Conservation (phyloP, 2,329 filamentous ascomycete species). For the Diaporthe amygdali region DNA sequence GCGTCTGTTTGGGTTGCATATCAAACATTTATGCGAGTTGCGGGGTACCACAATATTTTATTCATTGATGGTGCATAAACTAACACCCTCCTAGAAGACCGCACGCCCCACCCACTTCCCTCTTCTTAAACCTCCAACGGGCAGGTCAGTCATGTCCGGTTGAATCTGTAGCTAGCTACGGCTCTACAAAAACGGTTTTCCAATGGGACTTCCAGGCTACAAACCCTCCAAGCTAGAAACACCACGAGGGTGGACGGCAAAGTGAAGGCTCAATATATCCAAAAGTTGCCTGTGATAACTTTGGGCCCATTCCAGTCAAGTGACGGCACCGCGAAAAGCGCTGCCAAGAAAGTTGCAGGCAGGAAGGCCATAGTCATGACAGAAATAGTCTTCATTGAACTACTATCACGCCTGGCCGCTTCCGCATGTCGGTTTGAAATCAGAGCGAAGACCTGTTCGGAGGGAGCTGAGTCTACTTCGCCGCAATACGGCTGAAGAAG, state of each 20-base stretch:
- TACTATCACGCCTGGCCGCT: slow-evolving; percentile 40
- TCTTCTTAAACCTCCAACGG: too few relatives aligned
- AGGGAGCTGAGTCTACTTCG: background rate
- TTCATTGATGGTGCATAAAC: too few relatives aligned
- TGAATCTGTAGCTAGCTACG: too few relatives aligned
- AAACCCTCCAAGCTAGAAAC: slow-evolving; percentile 21
- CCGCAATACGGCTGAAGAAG: too few relatives aligned
- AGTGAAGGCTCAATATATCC: slow-evolving; percentile 31
- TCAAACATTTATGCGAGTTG: too few relatives aligned
- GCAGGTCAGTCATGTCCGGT: too few relatives aligned
- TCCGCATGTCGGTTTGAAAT: slow-evolving; percentile 28
- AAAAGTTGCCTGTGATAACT: slow-evolving; percentile 25
- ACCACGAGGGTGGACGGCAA: slow-evolving; percentile 26
- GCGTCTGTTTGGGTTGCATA: too few relatives aligned
- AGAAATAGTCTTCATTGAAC: slow-evolving; percentile 42
- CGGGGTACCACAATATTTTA: too few relatives aligned
- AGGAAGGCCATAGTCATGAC: slow-evolving; percentile 43
- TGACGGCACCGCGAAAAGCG: slow-evolving; percentile 32
- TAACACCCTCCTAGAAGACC: too few relatives aligned
- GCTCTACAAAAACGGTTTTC: too few relatives aligned
- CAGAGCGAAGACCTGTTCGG: background rate
- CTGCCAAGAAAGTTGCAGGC: slow-evolving; percentile 43
- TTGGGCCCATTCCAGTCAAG: slow-evolving; percentile 21
- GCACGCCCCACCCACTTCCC: too few relatives aligned
- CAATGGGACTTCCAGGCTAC: too few relatives aligned